Base-by-base conservation (phyloP, 2,329 filamentous ascomycete genomes). In the Colletotrichum lupini region DNA sequence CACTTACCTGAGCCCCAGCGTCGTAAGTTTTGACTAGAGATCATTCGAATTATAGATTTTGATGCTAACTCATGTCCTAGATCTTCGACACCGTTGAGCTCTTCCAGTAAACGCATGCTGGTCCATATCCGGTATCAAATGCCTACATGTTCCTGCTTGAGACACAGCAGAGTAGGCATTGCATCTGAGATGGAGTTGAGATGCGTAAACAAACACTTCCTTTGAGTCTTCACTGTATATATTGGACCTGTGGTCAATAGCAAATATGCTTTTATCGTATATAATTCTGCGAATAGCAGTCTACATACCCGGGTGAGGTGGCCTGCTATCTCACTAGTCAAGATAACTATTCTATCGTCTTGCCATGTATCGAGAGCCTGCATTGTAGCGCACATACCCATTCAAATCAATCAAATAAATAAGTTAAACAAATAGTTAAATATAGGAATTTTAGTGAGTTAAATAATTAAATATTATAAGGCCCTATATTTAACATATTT, bases 1-100 rank as follows among this genome's bases (percentile, higher is more conserved):
- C 26, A 82, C 80, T 0, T 92, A 86, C 78, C 80, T 93, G 74
- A 87, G 85, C 67, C 91, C 91, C 3, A 93, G 91, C 78, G 83
- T 87, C 68, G 84, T 86, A 58, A 75, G 74, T 75, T 5, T 14
- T n/a, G 4, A 16, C 35, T 49, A 19, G 1, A 49, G 7, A 11
- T n/a, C 7, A 7, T 53, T 46, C 9, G 12, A 8, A 46, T 37
- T 1, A 22, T 6, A 2, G 4, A 11, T 24, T 9, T 6, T 5
- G 6, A 57, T 26, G 37, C 71, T 75, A 53, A 74, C 42, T 19
- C 16, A 9, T 6, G 9, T 7, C n/a, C 14, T 5, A 75, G 74
- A 73, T 75, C 24, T 67, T 75, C 19, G 74, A 75, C n/a, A 62
- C 72, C 16, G 52, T 75, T 19, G 74, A 75, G 68, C 72, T 75